A percentile compares a stretch with the other conserved stretches of the same genome.
Evolutionary conservation across 2,329 filamentous ascomycete species (phyloP).

Genomic region (Colletotrichum zoysiae): DNA sequence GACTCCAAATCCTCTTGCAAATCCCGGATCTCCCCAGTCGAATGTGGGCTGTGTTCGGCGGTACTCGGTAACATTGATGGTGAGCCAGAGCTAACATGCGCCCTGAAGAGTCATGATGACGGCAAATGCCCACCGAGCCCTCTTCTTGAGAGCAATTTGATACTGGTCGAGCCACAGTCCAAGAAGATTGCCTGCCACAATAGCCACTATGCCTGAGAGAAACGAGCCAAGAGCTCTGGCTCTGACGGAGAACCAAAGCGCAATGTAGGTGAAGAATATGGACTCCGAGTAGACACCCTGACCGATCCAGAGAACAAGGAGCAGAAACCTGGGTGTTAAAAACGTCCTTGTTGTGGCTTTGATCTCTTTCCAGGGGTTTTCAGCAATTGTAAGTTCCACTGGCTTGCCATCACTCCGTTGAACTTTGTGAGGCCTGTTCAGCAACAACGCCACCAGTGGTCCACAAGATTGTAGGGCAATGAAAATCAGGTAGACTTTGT

Average conservation of each 20-base stretch:
- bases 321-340: constrained; percentile 57
- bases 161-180: constrained; percentile 71
- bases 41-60: constrained; percentile 63
- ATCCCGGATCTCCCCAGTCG: constrained; percentile 59
- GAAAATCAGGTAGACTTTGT: constrained; percentile 56
- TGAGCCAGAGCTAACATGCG: constrained; percentile 77
- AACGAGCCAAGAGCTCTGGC: constrained; percentile 60
- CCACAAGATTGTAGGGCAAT: constrained; percentile 61
- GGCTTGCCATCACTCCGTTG: constrained; percentile 56
- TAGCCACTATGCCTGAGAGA: constrained; percentile 67
- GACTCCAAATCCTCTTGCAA: constrained; percentile 60
- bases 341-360: constrained; percentile 63
- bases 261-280: constrained; percentile 58
- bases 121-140: constrained; percentile 66
- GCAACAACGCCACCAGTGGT: constrained; percentile 57
- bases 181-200: constrained; percentile 72
- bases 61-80: constrained; percentile 72
- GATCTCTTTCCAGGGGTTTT: constrained; percentile 66
- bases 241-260: constrained; percentile 65
- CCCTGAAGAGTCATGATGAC: constrained; percentile 68
- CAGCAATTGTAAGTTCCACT: constrained; percentile 51
- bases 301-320: constrained; percentile 63
- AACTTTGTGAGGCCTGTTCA: constrained; percentile 61
- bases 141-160: constrained; percentile 62
- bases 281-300: constrained; percentile 59